A percentile compares a stretch with the other conserved stretches of the same genome.
Conservation (phyloP, 176 grass and related monocot species). For the Eleusine indica region DNA sequence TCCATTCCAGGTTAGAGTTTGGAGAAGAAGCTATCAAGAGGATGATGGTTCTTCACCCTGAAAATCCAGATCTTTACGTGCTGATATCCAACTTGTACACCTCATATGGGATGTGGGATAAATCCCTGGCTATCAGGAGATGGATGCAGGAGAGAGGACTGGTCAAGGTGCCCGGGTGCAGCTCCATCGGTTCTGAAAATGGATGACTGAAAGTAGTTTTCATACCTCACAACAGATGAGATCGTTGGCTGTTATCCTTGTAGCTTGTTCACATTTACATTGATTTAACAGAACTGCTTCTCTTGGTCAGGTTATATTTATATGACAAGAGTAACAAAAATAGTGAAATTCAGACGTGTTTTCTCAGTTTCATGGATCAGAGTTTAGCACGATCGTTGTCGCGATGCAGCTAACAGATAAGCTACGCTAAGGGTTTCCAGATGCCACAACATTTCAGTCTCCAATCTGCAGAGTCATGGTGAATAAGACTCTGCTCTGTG, state of each 20-base stretch:
- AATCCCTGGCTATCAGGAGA: slow-evolving; percentile 54
- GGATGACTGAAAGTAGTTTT: slow-evolving; percentile 28
- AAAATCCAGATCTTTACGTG: slow-evolving; percentile 65
- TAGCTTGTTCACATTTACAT: neutral
- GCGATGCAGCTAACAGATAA: neutral
- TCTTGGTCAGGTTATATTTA: neutral
- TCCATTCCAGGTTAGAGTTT: slow-evolving; percentile 73
- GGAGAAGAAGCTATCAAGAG: slow-evolving; percentile 62
- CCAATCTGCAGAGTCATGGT: neutral
- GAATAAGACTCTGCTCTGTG: neutral
- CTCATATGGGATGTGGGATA: slow-evolving; percentile 61
- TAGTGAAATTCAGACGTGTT: neutral
- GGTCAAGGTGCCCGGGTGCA: slow-evolving; percentile 62
- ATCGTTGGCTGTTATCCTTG: neutral
- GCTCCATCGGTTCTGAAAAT: slow-evolving; percentile 55
- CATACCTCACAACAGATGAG: neutral
- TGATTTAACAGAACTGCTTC: neutral
- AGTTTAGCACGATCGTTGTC: neutral
- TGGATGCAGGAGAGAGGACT: slow-evolving; percentile 63
- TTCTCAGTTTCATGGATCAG: neutral
- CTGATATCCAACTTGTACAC: slow-evolving; percentile 73
- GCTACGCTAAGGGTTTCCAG: neutral
- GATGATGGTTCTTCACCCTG: slow-evolving; percentile 50
- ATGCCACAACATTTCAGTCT: neutral
- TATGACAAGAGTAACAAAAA: neutral